Conservation (phyloP, 495 filamentous ascomycete species). For the Penicillium odoratum region DNA sequence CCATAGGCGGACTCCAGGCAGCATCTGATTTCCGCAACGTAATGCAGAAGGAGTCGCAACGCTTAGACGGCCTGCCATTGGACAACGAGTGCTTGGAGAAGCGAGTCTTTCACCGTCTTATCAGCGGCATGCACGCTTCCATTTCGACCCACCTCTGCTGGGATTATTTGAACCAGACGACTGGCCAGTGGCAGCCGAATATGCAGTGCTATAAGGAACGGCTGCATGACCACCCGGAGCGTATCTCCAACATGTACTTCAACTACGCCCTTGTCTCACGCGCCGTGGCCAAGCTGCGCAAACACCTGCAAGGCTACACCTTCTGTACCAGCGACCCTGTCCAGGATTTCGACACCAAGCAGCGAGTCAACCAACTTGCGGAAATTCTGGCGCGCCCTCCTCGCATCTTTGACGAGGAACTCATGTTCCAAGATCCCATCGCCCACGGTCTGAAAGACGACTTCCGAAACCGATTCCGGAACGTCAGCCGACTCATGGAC, state of each 20-base stretch:
- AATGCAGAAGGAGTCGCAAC: conserved; percentile 69
- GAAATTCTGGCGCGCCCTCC: conserved; percentile 61
- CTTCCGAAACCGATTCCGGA: conserved; percentile 95
- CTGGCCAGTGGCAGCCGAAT: conserved; percentile 92
- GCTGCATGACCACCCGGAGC: conserved; percentile 80
- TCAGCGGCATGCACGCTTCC: conserved; percentile 96
- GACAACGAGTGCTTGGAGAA: conserved; percentile 97
- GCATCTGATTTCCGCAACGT: conserved; percentile 82
- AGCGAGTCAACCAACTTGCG: conserved; percentile 73
- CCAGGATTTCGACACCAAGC: conserved; percentile 77
- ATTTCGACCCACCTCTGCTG: conserved; percentile 95
- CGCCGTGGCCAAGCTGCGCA: conserved; percentile 86
- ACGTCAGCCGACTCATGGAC: conserved; percentile 95
- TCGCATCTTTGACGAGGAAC: conserved; percentile 87
- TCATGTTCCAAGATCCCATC: conserved; percentile 76
- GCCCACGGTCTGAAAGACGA: conserved; percentile 88
- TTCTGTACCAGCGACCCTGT: conserved; percentile 85
- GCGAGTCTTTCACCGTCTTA: conserved; percentile 91
- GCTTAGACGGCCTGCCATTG: conserved; percentile 64
- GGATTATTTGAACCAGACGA: conserved; percentile 95
- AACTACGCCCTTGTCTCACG: conserved; percentile 94
- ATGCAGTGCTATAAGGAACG: conserved; percentile 84
- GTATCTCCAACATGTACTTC: conserved; percentile 97
- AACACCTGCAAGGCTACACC: conserved; percentile 78
- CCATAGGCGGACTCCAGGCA: conserved; percentile 56